Evolutionary conservation across 2,329 filamentous ascomycete genomes (phyloP), one percentile per base, ranked within the genome.

Genomic region (Penicillium sp.): DNA sequence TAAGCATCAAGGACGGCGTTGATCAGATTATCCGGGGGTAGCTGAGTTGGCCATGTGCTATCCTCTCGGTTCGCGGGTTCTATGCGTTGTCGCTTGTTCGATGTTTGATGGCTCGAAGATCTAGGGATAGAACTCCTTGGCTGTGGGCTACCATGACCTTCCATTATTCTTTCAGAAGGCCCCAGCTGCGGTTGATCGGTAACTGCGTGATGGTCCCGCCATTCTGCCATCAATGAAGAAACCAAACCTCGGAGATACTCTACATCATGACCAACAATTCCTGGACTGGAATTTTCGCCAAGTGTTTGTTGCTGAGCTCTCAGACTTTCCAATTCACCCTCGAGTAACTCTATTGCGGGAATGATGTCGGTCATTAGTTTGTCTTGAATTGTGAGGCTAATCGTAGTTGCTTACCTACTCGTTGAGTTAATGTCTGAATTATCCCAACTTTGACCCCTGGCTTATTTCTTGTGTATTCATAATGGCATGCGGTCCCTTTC

Each of bases 1-100:
- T 77, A 73, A 4, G 69, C 68, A 4, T 77, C 64, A 1, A 77
- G 62, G 11, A 74, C 66, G 5, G 67, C 64, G 4, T 70, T 52
- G 5, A 60, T 59, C 4, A 72, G 54, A 2, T 63, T 14, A 9
- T 67, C 50, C 8, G 5, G 54, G 40, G 31, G 53, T 3, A 18
- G 49, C 23, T 48, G 51, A 4, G 31, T 8, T 39, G 16, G 29
- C n/a, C 21, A 16, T 40, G 28, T 7, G 8, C 10, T 16, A 2
- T 19, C 24, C n/a, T 18, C 33, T 36, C 24, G 2, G 5, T 24
- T n/a, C 21, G 21, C 4, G 6, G 19, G 14, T 24, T 24, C 37
- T 40, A 5, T 10, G 13, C 21, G 37, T 14, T 11, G 10, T 23
- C 37, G 5, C 21, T 40, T 40, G 13, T 24, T 10, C 2, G 37